phyloP scores from a whole-genome alignment of 441 rosid species.

The Iberis amara region DNA sequence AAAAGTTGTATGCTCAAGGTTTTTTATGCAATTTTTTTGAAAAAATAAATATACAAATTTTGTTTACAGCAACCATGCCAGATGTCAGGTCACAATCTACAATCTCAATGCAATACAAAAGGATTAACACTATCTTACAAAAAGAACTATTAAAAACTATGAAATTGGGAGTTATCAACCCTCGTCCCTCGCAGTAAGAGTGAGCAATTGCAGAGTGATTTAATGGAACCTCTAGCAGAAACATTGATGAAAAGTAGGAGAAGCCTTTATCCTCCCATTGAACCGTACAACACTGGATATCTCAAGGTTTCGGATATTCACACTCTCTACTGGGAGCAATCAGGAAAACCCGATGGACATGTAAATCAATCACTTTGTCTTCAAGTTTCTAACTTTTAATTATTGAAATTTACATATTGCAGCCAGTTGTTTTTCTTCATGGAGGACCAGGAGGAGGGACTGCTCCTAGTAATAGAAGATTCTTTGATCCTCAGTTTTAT shows the following conservation, averaged over 20 bases:
- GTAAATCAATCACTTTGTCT: constrained; percentile 27
- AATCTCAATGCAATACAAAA: no score
- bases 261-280: constrained; percentile 50
- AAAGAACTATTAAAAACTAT: neutral
- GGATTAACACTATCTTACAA: no score
- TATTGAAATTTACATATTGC: constrained; percentile 25
- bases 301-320: constrained; percentile 79
- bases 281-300: constrained; percentile 61
- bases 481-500: constrained; percentile 81
- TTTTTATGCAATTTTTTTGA: no score
- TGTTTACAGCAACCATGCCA: no score
- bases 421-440: constrained; percentile 90
- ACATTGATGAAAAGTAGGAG: constrained; percentile 32
- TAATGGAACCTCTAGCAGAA: constrained; percentile 36
- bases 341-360: constrained; percentile 82
- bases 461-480: constrained; percentile 66
- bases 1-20: no score
- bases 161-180: constrained; percentile 1
- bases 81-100: no score
- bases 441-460: constrained; percentile 99
- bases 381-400: constrained; percentile 13
- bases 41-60: no score
- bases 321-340: constrained; percentile 74
- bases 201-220: constrained; percentile 31
- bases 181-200: constrained; percentile 28